phyloP scores from a whole-genome alignment of 768 basidiomycete species.

The Lanmaoa rubissima region DNA sequence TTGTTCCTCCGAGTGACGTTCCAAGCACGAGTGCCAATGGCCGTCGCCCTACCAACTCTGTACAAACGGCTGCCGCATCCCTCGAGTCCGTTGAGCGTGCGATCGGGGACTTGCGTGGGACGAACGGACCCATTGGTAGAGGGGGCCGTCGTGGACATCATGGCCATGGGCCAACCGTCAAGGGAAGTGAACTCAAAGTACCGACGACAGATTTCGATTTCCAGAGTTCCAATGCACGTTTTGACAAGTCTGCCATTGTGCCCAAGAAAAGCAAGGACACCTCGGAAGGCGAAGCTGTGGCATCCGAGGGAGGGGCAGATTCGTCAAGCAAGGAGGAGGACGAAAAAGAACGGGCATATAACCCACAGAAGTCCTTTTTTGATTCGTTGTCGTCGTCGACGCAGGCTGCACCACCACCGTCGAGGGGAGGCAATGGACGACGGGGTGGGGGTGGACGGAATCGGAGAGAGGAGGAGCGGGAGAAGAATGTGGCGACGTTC shows the following conservation, averaged over 20 bases:
- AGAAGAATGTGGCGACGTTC: slow-evolving; percentile 84
- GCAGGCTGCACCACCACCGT: slow-evolving; percentile 30
- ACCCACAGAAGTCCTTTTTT: slow-evolving; percentile 79
- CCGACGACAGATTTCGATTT: slow-evolving; percentile 85
- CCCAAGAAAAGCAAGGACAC: slow-evolving; percentile 33
- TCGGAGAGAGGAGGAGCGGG: slow-evolving; percentile 78
- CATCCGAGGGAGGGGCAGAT: slow-evolving; percentile 32
- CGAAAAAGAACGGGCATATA: slow-evolving; percentile 56
- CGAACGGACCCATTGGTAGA: slow-evolving; percentile 36
- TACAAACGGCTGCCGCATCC: slow-evolving; percentile 73
- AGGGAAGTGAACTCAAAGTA: slow-evolving; percentile 47
- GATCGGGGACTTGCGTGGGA: slow-evolving; percentile 47
- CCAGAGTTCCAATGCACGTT: slow-evolving; percentile 69
- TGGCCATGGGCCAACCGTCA: slow-evolving; percentile 26
- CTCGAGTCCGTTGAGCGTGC: slow-evolving; percentile 68
- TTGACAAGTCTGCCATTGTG: slow-evolving; percentile 67
- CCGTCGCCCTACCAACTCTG: slow-evolving; percentile 44
- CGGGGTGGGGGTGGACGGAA: slow-evolving; percentile 56
- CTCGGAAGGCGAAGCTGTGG: slow-evolving; percentile 31
- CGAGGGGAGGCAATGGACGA: slow-evolving; percentile 40
- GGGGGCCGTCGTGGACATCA: slow-evolving; percentile 38
- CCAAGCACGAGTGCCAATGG: slow-evolving; percentile 26
- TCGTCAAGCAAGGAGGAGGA: slow-evolving; percentile 32
- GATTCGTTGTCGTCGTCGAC: slow-evolving; percentile 61
- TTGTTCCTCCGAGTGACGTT: slow-evolving; percentile 25